Evolutionary conservation across 805 yeast genomes (phyloP).

Genomic region (Candida tibetensis): DNA sequence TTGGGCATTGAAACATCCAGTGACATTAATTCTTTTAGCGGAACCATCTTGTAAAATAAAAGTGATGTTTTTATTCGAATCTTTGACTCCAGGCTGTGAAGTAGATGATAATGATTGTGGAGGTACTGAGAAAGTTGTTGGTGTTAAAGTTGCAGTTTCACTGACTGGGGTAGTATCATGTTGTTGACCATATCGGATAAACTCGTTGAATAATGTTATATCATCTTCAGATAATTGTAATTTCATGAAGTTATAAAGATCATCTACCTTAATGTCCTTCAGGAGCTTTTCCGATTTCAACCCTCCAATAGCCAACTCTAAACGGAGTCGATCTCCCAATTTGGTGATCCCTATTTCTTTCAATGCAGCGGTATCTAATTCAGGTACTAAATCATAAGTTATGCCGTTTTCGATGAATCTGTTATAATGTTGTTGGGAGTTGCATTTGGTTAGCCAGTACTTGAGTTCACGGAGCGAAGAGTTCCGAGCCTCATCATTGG

Average conservation of each 20-base stretch:
- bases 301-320: constrained; percentile 56
- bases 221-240: constrained; percentile 12
- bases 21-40: constrained; percentile 62
- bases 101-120: neutral
- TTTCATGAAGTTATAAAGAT: constrained; percentile 19
- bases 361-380: constrained; percentile 61
- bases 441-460: constrained; percentile 34
- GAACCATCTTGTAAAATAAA: constrained; percentile 77
- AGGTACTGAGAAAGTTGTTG: constrained; percentile 4
- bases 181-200: neutral
- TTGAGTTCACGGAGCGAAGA: constrained; percentile 22
- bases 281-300: constrained; percentile 36
- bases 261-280: constrained; percentile 23
- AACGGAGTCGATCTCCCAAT: constrained; percentile 78
- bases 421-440: constrained; percentile 33
- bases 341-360: constrained; percentile 70
- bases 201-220: constrained; percentile 1
- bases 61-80: constrained; percentile 45
- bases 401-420: constrained; percentile 50
- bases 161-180: constrained; percentile 3
- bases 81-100: constrained; percentile 12
- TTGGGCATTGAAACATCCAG: constrained; percentile 78
- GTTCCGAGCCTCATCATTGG: neutral
- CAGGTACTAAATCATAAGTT: constrained; percentile 53
- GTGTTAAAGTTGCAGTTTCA: constrained; percentile 7